These are phyloP conservation scores for Saraca asoca DNA, from an alignment of 331 rosid species.

Conservation along the genomic window DNA sequence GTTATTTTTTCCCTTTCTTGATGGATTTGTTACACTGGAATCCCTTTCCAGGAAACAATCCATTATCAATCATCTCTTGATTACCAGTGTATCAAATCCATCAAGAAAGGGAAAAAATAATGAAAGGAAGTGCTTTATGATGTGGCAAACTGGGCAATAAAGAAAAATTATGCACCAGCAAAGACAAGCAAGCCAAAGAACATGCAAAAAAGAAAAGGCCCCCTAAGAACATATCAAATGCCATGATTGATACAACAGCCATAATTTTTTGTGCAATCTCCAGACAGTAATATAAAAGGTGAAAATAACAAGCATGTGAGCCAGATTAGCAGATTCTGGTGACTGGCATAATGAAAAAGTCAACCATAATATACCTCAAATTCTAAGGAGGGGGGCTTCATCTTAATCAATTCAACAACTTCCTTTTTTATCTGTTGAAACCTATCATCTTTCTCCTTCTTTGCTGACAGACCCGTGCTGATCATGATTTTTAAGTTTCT, in stretches of 20 bases:
- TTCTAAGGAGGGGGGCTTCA: constrained; percentile 57
- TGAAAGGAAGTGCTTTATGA: neutral
- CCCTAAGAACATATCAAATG: constrained; percentile 17
- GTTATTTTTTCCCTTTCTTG: too few species aligned
- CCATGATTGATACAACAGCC: constrained; percentile 12
- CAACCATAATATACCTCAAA: constrained; percentile 60
- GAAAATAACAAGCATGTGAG: constrained; percentile 21
- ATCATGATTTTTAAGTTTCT: constrained; percentile 93
- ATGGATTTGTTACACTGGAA: too few species aligned
- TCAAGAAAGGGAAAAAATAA: constrained; percentile 15
- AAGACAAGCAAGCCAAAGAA: constrained; percentile 19
- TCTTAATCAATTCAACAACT: constrained; percentile 80
- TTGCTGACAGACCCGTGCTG: constrained; percentile 83
- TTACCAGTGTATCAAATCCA: neutral
- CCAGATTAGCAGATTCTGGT: constrained; percentile 18
- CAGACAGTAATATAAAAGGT: constrained; percentile 10
- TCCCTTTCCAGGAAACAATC: neutral
- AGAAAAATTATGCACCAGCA: constrained; percentile 27
- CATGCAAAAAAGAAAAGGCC: constrained; percentile 28
- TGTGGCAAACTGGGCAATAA: neutral
- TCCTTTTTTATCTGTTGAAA: constrained; percentile 89
- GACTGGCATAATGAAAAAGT: constrained; percentile 7
- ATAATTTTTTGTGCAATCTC: neutral
- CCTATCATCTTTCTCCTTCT: constrained; percentile 85
- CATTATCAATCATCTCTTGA: constrained; percentile 25